Percentiles rank a stretch among this genome's conserved stretches.
Evolutionary conservation across 2,329 filamentous ascomycete genomes (phyloP).

Genomic region (Pyricularia sp.): DNA sequence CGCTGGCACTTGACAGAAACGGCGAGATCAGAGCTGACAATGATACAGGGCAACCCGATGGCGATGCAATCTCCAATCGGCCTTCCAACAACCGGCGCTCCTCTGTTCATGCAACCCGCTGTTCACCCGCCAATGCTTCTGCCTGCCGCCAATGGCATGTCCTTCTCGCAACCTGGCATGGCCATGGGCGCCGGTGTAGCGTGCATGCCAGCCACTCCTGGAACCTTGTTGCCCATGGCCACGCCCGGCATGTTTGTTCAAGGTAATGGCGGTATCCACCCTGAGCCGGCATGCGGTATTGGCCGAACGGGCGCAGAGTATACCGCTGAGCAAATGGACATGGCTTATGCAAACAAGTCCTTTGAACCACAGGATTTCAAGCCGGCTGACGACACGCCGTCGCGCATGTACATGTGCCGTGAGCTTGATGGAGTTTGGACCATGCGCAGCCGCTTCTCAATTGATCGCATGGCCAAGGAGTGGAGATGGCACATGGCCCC

Average conservation of each 20-base stretch:
- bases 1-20: neutral
- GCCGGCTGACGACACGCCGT: conserved; percentile 49
- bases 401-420: conserved; percentile 51
- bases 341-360: conserved; percentile 38
- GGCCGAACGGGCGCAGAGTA: conserved; percentile 41
- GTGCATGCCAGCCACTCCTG: conserved; percentile 6
- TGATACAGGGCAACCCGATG: neutral
- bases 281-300: conserved; percentile 40
- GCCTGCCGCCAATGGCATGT: conserved; percentile 6
- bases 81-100: conserved; percentile 4
- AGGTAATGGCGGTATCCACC: conserved; percentile 28
- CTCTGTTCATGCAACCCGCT: conserved; percentile 17
- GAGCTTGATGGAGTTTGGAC: conserved; percentile 53
- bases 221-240: conserved; percentile 9
- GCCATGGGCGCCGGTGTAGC: neutral
- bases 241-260: conserved; percentile 21
- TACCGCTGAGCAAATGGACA: conserved; percentile 34
- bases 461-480: conserved; percentile 43
- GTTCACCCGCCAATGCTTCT: conserved; percentile 8
- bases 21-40: neutral
- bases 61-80: conserved; percentile 11
- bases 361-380: conserved; percentile 54
- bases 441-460: conserved; percentile 47
- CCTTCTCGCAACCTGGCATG: conserved; percentile 7
- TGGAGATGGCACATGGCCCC: conserved; percentile 50